phyloP scores from a whole-genome alignment of 768 basidiomycete genomes.

The Auricularia sp. region DNA sequence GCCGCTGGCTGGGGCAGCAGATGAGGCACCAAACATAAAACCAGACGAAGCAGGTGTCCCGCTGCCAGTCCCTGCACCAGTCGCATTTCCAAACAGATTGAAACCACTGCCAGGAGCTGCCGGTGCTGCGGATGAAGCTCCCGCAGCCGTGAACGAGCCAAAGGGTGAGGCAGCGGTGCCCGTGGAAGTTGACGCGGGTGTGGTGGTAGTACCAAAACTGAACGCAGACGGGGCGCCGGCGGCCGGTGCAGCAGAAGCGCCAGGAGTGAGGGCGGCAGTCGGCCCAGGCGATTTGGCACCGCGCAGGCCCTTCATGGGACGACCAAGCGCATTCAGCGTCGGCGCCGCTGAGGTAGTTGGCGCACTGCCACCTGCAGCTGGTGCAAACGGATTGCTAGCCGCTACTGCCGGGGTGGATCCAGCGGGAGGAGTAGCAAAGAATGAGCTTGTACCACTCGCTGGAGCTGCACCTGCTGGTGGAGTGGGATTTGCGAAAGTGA shows the following conservation, averaged over 20 bases:
- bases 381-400: background rate
- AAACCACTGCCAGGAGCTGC: background rate
- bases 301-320: constrained; percentile 85
- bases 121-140: background rate
- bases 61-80: background rate
- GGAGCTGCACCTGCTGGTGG: background rate
- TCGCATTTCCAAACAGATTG: background rate
- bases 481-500: no score
- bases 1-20: background rate
- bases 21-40: background rate
- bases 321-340: constrained; percentile 16
- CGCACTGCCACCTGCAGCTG: background rate
- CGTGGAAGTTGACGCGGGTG: no score
- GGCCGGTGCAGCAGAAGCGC: no score
- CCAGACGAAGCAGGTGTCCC: background rate
- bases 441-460: background rate
- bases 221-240: no score
- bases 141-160: background rate
- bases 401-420: background rate
- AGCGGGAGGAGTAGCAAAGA: background rate
- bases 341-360: background rate
- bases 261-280: no score
- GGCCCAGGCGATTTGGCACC: constrained; percentile 28
- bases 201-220: no score
- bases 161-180: no score